Evolutionary conservation across 2,329 filamentous ascomycete species (phyloP), one percentile per base, ranked within the genome.

Genomic region (Arachnomyces sp.): DNA sequence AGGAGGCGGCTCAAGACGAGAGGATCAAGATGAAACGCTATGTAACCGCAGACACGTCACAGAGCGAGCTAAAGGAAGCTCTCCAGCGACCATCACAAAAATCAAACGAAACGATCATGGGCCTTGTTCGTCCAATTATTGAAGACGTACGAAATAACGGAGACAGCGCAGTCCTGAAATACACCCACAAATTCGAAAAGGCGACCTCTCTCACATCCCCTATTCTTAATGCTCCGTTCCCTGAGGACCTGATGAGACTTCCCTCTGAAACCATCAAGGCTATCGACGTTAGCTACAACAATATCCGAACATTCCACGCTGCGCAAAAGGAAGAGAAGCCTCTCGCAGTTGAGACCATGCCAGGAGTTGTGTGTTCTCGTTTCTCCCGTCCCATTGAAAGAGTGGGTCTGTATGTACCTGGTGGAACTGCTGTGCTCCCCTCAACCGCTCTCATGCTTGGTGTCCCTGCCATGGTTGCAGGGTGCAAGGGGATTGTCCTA

Each of bases 161-260:
- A 39, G 92, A 98, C 64, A 82, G 82, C 54, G 89, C 87, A 2
- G 73, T 98, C 16, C 74, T 98, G 33, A 82, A 84, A 37, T 96
- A 94, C 64, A 96, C 92, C 1, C 89, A 95, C 74, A 94, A 93
- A 63, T 98, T 98, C 52, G 92, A 98, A 60, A 94, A 90, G 68
- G 92, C 90, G 1, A 94, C 86, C 1, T 90, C 85, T 2, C 71
- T 98, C 44, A 92, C 79, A 11, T 90, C 88, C 1, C 87, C 90
- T 0, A 88, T 98, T 11, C 72, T 98, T 47, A 83, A 80, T 55
- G 90, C 92, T 1, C 92, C 92, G 0, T 98, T 94, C 70, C 81
- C 87, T 1, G 66, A 81, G 49, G 77, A 81, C 43, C 71, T 96
- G 33, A 96, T 98, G 92, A 73, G 87, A 47, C 72, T 98, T 12